Evolutionary conservation across 2,329 filamentous ascomycete genomes (phyloP), one percentile per base, ranked within the genome.

Genomic region (Didymosphaeria variabile): DNA sequence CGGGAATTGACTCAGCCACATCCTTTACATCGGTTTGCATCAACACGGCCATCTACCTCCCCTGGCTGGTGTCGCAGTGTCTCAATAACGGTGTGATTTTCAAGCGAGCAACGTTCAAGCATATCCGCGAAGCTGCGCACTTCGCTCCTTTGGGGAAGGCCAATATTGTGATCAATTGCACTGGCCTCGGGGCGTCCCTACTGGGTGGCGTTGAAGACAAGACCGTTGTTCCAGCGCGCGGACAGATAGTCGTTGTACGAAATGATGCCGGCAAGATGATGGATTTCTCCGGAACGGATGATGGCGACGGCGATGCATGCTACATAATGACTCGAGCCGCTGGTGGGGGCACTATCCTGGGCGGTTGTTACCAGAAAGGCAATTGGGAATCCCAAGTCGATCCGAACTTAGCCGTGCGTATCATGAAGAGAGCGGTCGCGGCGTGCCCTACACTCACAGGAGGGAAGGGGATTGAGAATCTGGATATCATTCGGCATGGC

Each of bases 1-100:
- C 80, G 0, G 91, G 86, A 9, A 85, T 89, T 51, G 89, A 92
- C 62, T 90, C 89, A 13, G 93, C 88, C 19, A 90, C 87, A 57
- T 83, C 85, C 58, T 97, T 94, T 77, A 92, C 87, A 5, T 94
- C 91, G 0, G 88, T 97, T 38, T 97, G 93, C 80, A 94, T 97
- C 77, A 97, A 98, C 79, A 91, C 91, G 0, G 87, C 91, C 29
- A 80, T 97, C 57, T 97, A 97, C 78, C 87, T 97, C 3, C 88
- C 91, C 1, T 97, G 91, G 88, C 88, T 97, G 0, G 83, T 91
- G 0, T 90, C 91, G 0, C 89, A 94, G 79, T 96, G 92, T 75
- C 83, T 90, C 26, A 87, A 86, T 67, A 87, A 88, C 59, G 91
- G 92, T 21, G 90, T 91, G 9, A 82, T 87, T 0, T 82, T 83